Evolutionary conservation across 257 asterid genomes (phyloP).

Genomic region (Sherardia arvensis): DNA sequence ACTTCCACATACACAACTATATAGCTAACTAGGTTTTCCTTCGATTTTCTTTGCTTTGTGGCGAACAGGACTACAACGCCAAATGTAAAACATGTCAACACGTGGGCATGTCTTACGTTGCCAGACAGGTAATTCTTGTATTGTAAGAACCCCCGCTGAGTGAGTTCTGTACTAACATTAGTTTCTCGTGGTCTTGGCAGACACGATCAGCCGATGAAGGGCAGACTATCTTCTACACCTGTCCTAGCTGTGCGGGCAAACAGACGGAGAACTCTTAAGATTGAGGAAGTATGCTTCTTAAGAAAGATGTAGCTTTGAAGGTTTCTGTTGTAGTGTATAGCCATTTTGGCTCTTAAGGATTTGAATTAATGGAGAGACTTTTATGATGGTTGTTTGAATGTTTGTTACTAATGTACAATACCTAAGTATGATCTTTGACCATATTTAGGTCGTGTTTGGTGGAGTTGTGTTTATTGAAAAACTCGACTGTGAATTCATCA

Average conservation of each 20-base stretch:
- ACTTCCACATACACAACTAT: background rate
- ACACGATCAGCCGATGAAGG: slow-evolving; percentile 98
- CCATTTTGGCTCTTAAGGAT: background rate
- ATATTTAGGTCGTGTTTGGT: too few relatives aligned
- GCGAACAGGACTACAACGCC: slow-evolving; percentile 71
- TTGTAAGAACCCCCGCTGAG: background rate
- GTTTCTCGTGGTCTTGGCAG: slow-evolving; percentile 24
- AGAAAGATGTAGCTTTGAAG: background rate
- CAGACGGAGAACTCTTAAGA: slow-evolving; percentile 72
- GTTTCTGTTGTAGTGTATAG: background rate
- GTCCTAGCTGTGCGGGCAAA: slow-evolving; percentile 66
- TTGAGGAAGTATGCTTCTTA: background rate
- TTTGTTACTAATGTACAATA: background rate
- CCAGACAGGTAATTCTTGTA: slow-evolving; percentile 55
- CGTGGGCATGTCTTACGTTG: slow-evolving; percentile 73
- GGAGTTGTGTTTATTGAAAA: too few relatives aligned
- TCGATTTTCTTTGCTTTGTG: background rate
- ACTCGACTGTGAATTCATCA: too few relatives aligned
- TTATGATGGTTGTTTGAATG: background rate
- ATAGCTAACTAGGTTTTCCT: background rate
- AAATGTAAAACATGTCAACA: slow-evolving; percentile 83
- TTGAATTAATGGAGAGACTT: background rate
- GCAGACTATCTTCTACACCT: slow-evolving; percentile 81
- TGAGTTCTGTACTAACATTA: slow-evolving; percentile 2
- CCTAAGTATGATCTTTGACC: background rate